These are phyloP conservation scores for Eleusine indica DNA, from an alignment of 176 grass and related monocot genomes.

Conservation along the genomic window DNA sequence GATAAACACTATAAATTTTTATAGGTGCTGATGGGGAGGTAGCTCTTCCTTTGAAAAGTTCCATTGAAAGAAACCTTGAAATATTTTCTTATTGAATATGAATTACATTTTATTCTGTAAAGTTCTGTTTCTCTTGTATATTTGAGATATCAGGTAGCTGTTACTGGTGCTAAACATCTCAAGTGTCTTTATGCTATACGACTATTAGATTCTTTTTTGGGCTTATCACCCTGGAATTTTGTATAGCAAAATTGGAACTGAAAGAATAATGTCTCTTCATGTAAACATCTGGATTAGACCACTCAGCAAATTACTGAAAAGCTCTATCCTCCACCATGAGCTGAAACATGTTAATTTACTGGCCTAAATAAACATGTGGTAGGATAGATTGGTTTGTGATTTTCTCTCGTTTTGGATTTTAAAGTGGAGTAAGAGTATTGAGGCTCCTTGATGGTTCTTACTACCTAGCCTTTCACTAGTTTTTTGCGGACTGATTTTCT, in stretches of 20 bases:
- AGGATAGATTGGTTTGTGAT: no score
- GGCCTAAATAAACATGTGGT: not conserved
- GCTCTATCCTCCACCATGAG: not conserved
- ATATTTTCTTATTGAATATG: slow-evolving; percentile 12
- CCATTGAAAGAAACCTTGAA: not conserved
- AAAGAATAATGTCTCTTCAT: not conserved
- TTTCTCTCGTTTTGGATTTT: not conserved
- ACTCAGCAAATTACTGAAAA: not conserved
- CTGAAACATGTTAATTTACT: not conserved
- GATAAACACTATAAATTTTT: no score
- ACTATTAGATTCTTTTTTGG: no score
- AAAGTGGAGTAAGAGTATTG: slow-evolving; percentile 12
- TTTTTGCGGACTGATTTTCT: no score
- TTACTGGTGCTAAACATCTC: not conserved
- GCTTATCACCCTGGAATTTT: no score
- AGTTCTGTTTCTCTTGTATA: no score
- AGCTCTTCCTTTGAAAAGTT: slow-evolving; percentile 11
- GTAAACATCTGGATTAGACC: not conserved
- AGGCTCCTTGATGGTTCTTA: not conserved
- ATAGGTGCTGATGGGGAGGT: no score
- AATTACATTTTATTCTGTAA: not conserved
- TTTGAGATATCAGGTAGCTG: no score
- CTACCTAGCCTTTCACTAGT: no score
- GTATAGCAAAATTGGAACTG: not conserved
- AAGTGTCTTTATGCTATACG: not conserved